A percentile compares a stretch with the other conserved stretches of the same genome.
phyloP scores from a whole-genome alignment of 163 green algal species.

The Prototheca cutis region DNA sequence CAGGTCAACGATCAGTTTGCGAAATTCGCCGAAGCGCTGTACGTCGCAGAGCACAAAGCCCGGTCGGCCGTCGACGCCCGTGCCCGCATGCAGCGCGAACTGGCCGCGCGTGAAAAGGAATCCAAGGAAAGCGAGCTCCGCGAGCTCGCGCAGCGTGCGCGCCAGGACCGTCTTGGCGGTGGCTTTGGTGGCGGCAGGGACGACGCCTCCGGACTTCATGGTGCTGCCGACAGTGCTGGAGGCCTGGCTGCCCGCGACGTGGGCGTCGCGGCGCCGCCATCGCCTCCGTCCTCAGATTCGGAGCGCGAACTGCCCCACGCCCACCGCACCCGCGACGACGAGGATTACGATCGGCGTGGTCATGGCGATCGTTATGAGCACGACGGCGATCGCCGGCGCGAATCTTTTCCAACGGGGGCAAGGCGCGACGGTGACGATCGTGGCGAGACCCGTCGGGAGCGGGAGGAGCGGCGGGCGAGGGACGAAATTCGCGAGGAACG shows the following conservation, averaged over 20 bases:
- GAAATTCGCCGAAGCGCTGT: slow-evolving; percentile 79
- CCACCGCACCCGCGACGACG: slow-evolving; percentile 1
- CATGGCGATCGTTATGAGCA: too few species aligned
- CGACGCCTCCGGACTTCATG: too few species aligned
- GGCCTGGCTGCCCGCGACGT: slow-evolving; percentile 9
- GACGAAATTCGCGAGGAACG: slow-evolving; percentile 74
- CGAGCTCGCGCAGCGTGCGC: slow-evolving; percentile 70
- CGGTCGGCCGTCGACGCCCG: slow-evolving; percentile 81
- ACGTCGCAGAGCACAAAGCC: slow-evolving; percentile 87
- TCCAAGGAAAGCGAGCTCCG: slow-evolving; percentile 91
- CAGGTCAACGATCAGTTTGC: slow-evolving; percentile 97
- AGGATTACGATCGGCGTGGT: background rate
- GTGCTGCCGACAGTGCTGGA: too few species aligned
- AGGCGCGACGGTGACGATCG: slow-evolving; percentile 10
- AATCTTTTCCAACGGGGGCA: too few species aligned
- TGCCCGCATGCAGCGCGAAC: slow-evolving; percentile 76
- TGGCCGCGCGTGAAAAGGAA: slow-evolving; percentile 76
- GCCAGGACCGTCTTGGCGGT: slow-evolving; percentile 55
- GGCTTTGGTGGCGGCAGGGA: too few species aligned
- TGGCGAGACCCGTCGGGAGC: slow-evolving; percentile 47
- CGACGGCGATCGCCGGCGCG: too few species aligned
- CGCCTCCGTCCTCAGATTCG: background rate
- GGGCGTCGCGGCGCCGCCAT: slow-evolving; percentile 2
- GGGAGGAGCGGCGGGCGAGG: slow-evolving; percentile 53
- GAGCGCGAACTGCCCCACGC: background rate